phyloP scores from a whole-genome alignment of 306 rosid genomes.

The Fagus crenata region DNA sequence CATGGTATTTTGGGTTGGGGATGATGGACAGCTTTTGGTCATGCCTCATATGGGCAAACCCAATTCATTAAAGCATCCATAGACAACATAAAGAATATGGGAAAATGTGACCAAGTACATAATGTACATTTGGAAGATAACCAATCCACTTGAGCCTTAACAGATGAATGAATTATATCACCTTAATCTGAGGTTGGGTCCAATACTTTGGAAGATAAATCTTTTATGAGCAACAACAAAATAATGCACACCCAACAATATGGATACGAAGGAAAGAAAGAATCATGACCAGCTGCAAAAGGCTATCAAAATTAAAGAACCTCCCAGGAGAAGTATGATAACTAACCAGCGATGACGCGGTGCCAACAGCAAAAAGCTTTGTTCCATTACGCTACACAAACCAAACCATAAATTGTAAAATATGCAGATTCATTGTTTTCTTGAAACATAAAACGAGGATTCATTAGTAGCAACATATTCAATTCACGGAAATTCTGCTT shows the following conservation, averaged over 20 bases:
- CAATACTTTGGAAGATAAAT: background rate
- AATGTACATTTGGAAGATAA: no score
- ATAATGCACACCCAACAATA: constrained; percentile 6
- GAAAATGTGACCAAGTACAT: no score
- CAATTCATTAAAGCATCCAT: no score
- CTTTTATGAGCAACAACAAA: constrained; percentile 1
- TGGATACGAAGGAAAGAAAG: constrained; percentile 1
- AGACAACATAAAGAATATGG: no score
- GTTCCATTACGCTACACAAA: constrained; percentile 75
- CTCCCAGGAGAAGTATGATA: constrained; percentile 5
- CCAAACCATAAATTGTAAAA: constrained; percentile 25
- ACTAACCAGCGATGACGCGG: constrained; percentile 90
- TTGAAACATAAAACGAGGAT: background rate
- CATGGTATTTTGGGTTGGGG: no score
- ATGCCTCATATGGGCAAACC: no score
- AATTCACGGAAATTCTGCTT: constrained; percentile 30
- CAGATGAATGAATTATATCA: no score
- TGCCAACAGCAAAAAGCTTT: constrained; percentile 92
- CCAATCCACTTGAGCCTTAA: no score
- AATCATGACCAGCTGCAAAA: constrained; percentile 7
- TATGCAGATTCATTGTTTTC: constrained; percentile 10
- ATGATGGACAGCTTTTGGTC: no score
- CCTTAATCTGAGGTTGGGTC: no score
- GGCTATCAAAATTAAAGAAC: background rate
- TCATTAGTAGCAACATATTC: constrained; percentile 1